Evolutionary conservation across 2,329 filamentous ascomycete species (phyloP), one percentile per base, ranked within the genome.

Genomic region (Trichophyton equinum): DNA sequence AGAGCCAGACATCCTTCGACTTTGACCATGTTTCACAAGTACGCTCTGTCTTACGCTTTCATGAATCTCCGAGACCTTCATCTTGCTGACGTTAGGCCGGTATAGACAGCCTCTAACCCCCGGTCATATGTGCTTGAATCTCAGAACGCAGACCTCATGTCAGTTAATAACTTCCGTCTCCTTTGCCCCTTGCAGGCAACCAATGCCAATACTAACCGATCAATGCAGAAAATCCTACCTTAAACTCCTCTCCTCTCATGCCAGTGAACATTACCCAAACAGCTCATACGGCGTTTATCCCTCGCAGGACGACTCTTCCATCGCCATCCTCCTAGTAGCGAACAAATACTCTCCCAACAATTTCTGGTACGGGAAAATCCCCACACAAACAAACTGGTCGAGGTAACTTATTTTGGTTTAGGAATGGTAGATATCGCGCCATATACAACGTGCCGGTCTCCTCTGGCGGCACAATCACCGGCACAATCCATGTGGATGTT

Each of bases 261-360:
- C 90, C 61, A 80, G 83, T 66, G 94, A 99, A 74, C 94, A 99
- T 78, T 99, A 91, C 73, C 85, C 89, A 8, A 87, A 84, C 68
- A 87, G 86, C 59, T 85, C 88, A 11, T 87, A 87, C 67, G 90
- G 91, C 66, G 89, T 89, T 57, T 96, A 89, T 73, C 89, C 92
- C 9, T 85, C 84, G 67, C 83, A 89, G 67, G 80, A 86, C 65
- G 88, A 92, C 72, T 82, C 83, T 30, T 84, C 85, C 68, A 76
- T 97, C 63, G 89, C 91, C 56, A 80, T 96, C 65, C 76, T 95
- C 60, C 84, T 96, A 58, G 91, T 96, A 57, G 89, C 91, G 61
- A 96, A 94, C 79, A 96, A 96, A 75, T 97, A 97, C 79, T 95
- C 89, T 69, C 94, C 95, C 6, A 90, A 91, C 73, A 99, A 99